Base-by-base conservation (phyloP, 306 rosid genomes). In the Lablab purpureus region DNA sequence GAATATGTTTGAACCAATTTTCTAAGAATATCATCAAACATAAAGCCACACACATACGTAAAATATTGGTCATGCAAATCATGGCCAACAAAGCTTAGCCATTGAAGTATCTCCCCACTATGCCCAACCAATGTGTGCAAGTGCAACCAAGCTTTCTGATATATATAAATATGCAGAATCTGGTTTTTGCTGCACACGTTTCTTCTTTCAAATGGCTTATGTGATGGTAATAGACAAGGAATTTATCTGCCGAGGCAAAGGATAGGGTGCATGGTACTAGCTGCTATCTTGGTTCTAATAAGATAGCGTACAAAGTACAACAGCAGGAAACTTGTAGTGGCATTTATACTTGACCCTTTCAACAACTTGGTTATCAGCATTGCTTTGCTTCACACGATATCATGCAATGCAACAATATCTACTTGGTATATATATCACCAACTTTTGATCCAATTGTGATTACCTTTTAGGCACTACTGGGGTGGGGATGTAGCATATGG, bases 301-400 rank as follows among this genome's bases (percentile, higher is more conserved):
- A 74, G 80, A 85, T 73, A 71, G 30, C 66, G 77, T 68, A 75
- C 73, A 81, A 68, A 68, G 67, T 85, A 55, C 73, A 83, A 74
- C 41, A 23, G 66, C 73, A 27, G 56, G 19, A 59, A 56, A 62
- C 54, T 25, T 76, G 10, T 12, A 23, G 34, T 60, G 73, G 83
- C 80, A 87, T 83, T 83, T 84, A 86, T 90, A 63, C 89, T 84
- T 81, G 64, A 32, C 17, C 6, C 43, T 17, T 21, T 70, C 56
- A 60, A 18, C 49, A 75, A 75, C 56, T 37, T 32, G 7, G 0
- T 32, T 32, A 4, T 32, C 36, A n/a, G n/a, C n/a, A 34, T 34
- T 34, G 9, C 7, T 34, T 34, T 34, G 37, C 37, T 34, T 34
- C 37, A 34, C 37, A 34, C 37, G 3, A 28, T 28, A 28, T 28